Evolutionary conservation across 73 alveolate species (phyloP).

Genomic region (Paramecium tetraurelia): DNA sequence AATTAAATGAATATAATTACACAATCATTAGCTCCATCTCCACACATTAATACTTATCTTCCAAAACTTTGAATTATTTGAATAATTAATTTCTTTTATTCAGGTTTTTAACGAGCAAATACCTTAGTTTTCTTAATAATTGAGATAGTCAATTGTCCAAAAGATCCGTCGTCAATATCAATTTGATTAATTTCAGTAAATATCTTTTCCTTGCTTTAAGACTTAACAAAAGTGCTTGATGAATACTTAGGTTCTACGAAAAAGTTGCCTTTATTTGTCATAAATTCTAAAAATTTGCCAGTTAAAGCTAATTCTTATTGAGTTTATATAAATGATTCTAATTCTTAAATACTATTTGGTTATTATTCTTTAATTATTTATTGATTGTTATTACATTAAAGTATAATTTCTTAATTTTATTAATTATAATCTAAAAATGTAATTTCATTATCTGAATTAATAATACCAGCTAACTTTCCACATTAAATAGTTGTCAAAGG

Average conservation of each 20-base stretch:
- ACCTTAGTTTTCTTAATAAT: background rate
- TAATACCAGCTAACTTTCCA: conserved; percentile 26
- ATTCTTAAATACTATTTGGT: background rate
- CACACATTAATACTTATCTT: conserved; percentile 65
- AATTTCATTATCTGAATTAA: background rate
- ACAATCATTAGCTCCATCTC: conserved; percentile 85
- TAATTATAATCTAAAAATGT: background rate
- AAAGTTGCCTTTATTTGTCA: background rate
- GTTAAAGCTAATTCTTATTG: background rate
- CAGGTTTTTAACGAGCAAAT: conserved; percentile 47
- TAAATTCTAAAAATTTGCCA: conserved; percentile 30
- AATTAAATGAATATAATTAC: background rate
- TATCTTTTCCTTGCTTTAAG: background rate
- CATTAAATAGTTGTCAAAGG: conserved; percentile 53
- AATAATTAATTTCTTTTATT: background rate
- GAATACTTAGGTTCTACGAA: background rate
- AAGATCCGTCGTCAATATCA: background rate
- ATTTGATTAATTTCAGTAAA: background rate
- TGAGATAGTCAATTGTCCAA: background rate
- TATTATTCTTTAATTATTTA: background rate
- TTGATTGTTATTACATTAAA: background rate
- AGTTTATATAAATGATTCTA: background rate
- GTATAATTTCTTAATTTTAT: background rate
- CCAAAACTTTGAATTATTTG: background rate
- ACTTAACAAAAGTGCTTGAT: background rate